Base-by-base conservation (phyloP, 306 rosid genomes). In the Castanopsis chinensis region DNA sequence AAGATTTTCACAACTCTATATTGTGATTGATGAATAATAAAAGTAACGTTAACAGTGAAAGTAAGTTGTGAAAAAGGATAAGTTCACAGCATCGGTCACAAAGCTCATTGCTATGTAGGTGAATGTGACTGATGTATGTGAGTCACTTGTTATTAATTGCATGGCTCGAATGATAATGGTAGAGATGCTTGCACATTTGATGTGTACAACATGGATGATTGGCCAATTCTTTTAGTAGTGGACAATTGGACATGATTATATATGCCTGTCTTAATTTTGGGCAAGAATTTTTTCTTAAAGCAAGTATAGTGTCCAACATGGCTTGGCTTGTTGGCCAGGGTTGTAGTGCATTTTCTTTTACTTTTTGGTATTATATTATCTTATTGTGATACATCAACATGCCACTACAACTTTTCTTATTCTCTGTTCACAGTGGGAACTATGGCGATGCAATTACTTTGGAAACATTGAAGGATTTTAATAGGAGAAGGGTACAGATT, bases 401-500 rank as follows among this genome's bases (percentile, higher is more conserved):
- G 52, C 19, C 51, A 33, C 51, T 67, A 18, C 3, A 33, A 41
- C 45, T 78, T 4, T 68, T 28, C 69, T 23, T 80, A 35, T 33
- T 73, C 20, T 60, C 25, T 37, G 61, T 76, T 75, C 11, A 74
- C 88, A 94, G 98, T 53, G 98, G 98, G 67, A 74, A 88, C 69
- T 92, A 95, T 9, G 98, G 97, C 3, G 90, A 92, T 72, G 89
- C 81, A 21, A 78, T 89, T 49, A 92, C 87, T 73, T 55, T 91
- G 4, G 86, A 87, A 67, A 86, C 83, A 15, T 83, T 95, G 60
- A 95, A 92, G 73, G 91, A 89, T 72, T 92, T 92, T 71, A 97
- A 95, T 65, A 86, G 97, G 83, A 92, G 84, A 78, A 90, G 97
- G 65, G 91, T 92, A 10, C 89, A 92, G 86, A 83, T 94, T 82